These are phyloP conservation scores for Termitomyces sp. DNA, from an alignment of 768 basidiomycete genomes.

Conservation along the genomic window DNA sequence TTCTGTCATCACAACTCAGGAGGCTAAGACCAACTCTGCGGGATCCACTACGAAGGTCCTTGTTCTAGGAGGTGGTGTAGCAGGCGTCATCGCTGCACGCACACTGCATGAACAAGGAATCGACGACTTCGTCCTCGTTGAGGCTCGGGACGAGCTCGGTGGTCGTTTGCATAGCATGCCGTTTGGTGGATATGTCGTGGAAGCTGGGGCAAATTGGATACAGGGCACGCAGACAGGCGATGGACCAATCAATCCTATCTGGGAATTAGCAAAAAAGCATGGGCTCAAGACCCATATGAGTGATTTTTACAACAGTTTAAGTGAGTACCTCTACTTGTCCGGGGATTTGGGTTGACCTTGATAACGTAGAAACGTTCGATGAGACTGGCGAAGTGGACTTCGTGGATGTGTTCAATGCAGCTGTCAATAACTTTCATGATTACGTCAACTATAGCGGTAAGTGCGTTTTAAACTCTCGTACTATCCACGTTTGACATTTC, in stretches of 20 bases:
- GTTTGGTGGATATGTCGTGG: not conserved
- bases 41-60: constrained; percentile 32
- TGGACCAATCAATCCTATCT: not conserved
- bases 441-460: not conserved
- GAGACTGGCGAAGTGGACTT: not conserved
- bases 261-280: not conserved
- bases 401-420: not conserved
- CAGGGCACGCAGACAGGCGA: not conserved
- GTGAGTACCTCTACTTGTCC: not conserved
- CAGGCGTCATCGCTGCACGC: constrained; percentile 61
- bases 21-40: not conserved
- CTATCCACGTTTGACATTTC: not conserved
- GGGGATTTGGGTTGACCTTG: not conserved
- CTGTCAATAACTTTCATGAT: not conserved
- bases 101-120: constrained; percentile 50
- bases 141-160: no score
- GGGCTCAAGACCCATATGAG: not conserved
- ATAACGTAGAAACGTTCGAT: not conserved
- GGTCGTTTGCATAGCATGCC: no score
- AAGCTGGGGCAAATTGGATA: not conserved
- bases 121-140: constrained; percentile 33
- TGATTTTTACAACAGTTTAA: not conserved
- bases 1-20: not conserved
- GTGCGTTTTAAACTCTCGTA: not conserved
- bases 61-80: constrained; percentile 61